Base-by-base conservation (phyloP, 176 grass and related monocot species). In the Urochloa ruziziensis region DNA sequence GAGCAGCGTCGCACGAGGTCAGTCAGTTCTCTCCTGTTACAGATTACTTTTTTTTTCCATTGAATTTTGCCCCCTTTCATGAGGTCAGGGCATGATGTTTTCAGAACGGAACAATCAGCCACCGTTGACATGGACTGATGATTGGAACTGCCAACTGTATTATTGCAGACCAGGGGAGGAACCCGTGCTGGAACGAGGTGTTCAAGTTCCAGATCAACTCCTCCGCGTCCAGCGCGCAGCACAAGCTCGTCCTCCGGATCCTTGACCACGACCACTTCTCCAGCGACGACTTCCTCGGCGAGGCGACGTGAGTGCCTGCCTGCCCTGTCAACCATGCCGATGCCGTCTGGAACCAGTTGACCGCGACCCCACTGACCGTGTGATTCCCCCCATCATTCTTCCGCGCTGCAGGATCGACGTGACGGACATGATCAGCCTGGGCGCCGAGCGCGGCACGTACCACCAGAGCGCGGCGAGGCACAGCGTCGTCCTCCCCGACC, bases 111-210 rank as follows among this genome's bases (percentile, higher is more conserved):
- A 44, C 36, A 37, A 11, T 2, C 43, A 11, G 43, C 43, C 58
- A 10, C 0, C 79, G 23, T 43, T 25, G 40, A 18, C 39, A 18
- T 24, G 6, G 13, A 10, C 24, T 61, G 8, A 10, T 74, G 4
- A 39, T 64, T 11, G 17, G n/a, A 49, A 21, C 19, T 10, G 6
- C 1, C 0, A 0, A 34, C 12, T 46, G n/a, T 37, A 10, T 23
- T 27, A 51, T 28, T 72, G 79, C 90, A 97, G 93, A 85, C 39
- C 80, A 89, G 17, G 93, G 96, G 51, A 93, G 80, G 58, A 95
- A 85, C 70, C 96, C 96, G 53, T 70, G 83, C 83, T 98, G 96
- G 96, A 93, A 95, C 74, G 89, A 98, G 79, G 87, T 94, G 63
- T 90, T 98, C 67, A 95, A 81, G 73, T 95, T 95, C 76, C 76